Evolutionary conservation across 306 rosid species (phyloP), one percentile per base, ranked within the genome.

Genomic region (Abrus pulchellus): DNA sequence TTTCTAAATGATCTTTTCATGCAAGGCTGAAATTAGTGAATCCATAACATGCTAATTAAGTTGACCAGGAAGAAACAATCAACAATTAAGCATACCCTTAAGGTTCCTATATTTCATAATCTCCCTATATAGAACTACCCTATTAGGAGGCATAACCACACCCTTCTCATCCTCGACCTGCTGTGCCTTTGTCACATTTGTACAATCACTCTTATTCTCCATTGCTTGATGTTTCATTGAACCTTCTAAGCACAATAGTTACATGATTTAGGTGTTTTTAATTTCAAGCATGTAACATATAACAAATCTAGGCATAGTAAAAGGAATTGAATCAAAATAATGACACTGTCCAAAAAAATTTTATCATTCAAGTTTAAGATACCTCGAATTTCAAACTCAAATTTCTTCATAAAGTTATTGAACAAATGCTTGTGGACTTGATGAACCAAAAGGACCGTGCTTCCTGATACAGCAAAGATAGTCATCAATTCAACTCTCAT

Each of bases 401-500:
- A 66, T 63, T 81, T 84, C 80, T 84, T 83, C 90, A 91, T 89
- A 80, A 91, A 89, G 54, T 87, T 79, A 3, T 89, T 86, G 73
- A 83, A 85, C 68, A 89, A 73, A 50, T 90, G 91, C 77, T 88
- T 92, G 57, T 92, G 86, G 79, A 76, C 77, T 80, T 88, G 92
- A 67, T 92, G 91, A 50, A 83, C 84, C 72, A 92, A 77, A 43
- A 92, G 65, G 56, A 83, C 89, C 47, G 88, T 85, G 83, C 97
- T 88, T 70, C 97, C 97, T 0, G 94, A 87, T 0, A 90, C 91
- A 2, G 90, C 97, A 64, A 90, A 88, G 3, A 87, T 91, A 30
- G 91, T 90, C 89, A 88, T 76, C 71, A 90, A 82, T 7, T 89
- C 91, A 9, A 82, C 76, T 70, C 89, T 85, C 50, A 83, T 48